Evolutionary conservation across 257 asterid genomes (phyloP), one percentile per base, ranked within the genome.

Genomic region (Lavandula angustifolia): DNA sequence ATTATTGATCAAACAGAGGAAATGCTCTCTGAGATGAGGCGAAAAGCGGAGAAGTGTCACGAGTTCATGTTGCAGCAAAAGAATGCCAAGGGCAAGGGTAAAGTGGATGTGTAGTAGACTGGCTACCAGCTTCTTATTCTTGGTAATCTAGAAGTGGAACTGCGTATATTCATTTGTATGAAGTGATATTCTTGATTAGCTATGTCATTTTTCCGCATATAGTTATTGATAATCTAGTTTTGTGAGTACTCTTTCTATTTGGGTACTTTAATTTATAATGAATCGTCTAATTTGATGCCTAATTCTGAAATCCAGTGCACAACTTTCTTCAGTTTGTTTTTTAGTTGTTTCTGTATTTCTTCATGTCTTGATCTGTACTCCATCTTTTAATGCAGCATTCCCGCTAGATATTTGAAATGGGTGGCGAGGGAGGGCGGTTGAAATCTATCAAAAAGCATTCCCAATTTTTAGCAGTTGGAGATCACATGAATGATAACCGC

Each of bases 401-500:
- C 10, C 42, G 6, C 10, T 2, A 22, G 27, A 22, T 22, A 0
- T 22, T 22, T 22, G 2, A 22, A 22, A 2, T 22, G 27, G 27
- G 38, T 4, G 7, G 38, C 6, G 38, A 34, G 55, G 4, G 66
- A n/a, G 43, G 9, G 66, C 18, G 35, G 53, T 29, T 22, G 12
- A 27, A 43, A 59, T 42, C 9, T 40, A 34, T 48, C 35, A 53
- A 34, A 65, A 65, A 41, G 22, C 43, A 55, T n/a, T 66, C 10
- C 32, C 34, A 50, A 67, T 48, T 44, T 53, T 54, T 11, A 51
- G 37, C 65, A 52, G 74, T 62, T 76, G 75, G 22, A 60, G 51
- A 18, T 72, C 77, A 76, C 80, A 75, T 75, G 80, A 66, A 66
- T 54, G 58, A 33, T 34, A 29, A 49, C 52, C 22, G 64, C 56